Evolutionary conservation across 352 stramenopile species (phyloP).

Genomic region (Phytophthora pinifolia): DNA sequence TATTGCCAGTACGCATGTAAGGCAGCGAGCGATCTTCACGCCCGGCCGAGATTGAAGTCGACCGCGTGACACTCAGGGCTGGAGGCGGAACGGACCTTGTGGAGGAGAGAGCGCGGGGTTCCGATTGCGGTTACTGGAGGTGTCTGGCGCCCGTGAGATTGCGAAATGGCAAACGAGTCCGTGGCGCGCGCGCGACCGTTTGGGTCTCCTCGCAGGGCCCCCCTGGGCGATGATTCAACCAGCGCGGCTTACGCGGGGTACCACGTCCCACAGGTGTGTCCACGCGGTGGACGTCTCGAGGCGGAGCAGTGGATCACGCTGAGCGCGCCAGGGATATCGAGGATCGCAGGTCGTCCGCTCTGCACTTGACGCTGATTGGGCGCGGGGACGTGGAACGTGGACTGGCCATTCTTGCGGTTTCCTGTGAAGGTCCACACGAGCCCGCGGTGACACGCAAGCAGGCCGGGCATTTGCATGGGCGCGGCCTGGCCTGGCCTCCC

Average conservation of each 20-base stretch:
- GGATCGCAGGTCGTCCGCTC: background rate
- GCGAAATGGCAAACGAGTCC: slow-evolving; percentile 31
- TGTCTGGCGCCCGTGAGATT: slow-evolving; percentile 31
- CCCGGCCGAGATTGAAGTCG: slow-evolving; percentile 7
- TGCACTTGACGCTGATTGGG: slow-evolving; percentile 18
- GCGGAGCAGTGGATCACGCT: too few species aligned
- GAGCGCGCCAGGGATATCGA: background rate
- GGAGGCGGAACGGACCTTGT: slow-evolving; percentile 16
- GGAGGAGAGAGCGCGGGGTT: background rate
- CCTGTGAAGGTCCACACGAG: too few species aligned
- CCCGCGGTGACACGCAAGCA: slow-evolving; percentile 31
- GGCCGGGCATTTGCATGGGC: background rate
- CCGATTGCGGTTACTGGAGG: too few species aligned
- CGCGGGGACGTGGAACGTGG: slow-evolving; percentile 25
- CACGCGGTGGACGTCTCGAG: too few species aligned
- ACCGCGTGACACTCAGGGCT: background rate
- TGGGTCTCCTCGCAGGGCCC: background rate
- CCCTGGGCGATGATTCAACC: slow-evolving; percentile 21
- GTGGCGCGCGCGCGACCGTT: slow-evolving; percentile 24
- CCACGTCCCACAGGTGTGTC: slow-evolving; percentile 1
- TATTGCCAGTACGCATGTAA: slow-evolving; percentile 1
- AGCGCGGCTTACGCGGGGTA: slow-evolving; percentile 13
- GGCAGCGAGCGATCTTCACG: slow-evolving; percentile 10
- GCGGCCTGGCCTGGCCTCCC: slow-evolving; percentile 1
- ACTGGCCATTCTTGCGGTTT: slow-evolving; percentile 12